phyloP scores from a whole-genome alignment of 2,329 filamentous ascomycete genomes.

The Cytospora paraplurivora region DNA sequence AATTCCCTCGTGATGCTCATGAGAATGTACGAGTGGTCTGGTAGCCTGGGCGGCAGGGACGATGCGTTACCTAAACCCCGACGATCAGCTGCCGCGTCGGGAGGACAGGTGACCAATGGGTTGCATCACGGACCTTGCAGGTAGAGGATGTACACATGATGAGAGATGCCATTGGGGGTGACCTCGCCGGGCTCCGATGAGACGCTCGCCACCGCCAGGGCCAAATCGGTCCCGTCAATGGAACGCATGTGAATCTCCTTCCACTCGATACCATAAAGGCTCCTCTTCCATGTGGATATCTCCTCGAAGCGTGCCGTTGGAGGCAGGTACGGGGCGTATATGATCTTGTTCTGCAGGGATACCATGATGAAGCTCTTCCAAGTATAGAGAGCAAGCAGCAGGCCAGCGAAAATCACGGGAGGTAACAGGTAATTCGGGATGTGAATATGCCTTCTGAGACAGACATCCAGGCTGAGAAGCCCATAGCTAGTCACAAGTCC shows the following conservation, averaged over 20 bases:
- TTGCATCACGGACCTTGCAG: slow-evolving; percentile 51
- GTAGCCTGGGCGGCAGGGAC: slow-evolving; percentile 58
- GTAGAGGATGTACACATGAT: slow-evolving; percentile 56
- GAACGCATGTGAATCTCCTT: slow-evolving; percentile 62
- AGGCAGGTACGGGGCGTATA: slow-evolving; percentile 77
- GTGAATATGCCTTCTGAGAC: slow-evolving; percentile 39
- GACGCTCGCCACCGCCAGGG: slow-evolving; percentile 57
- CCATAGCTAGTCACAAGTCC: slow-evolving; percentile 11
- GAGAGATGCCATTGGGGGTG: background rate
- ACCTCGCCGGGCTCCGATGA: slow-evolving; percentile 28
- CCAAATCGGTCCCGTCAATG: slow-evolving; percentile 66
- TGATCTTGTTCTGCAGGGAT: slow-evolving; percentile 77
- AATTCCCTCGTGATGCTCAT: slow-evolving; percentile 45
- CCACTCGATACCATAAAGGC: slow-evolving; percentile 68
- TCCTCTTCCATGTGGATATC: slow-evolving; percentile 62
- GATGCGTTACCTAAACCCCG: slow-evolving; percentile 56
- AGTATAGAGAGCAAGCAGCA: slow-evolving; percentile 65
- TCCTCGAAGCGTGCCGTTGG: slow-evolving; percentile 69
- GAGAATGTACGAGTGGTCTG: slow-evolving; percentile 57
- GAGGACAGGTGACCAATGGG: no score
- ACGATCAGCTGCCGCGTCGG: background rate
- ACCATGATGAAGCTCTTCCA: slow-evolving; percentile 75
- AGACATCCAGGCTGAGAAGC: background rate
- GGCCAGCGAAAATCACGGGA: slow-evolving; percentile 65
- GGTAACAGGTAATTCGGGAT: slow-evolving; percentile 56